Conservation (phyloP, 441 rosid genomes). For the Biscutella laevigata region DNA sequence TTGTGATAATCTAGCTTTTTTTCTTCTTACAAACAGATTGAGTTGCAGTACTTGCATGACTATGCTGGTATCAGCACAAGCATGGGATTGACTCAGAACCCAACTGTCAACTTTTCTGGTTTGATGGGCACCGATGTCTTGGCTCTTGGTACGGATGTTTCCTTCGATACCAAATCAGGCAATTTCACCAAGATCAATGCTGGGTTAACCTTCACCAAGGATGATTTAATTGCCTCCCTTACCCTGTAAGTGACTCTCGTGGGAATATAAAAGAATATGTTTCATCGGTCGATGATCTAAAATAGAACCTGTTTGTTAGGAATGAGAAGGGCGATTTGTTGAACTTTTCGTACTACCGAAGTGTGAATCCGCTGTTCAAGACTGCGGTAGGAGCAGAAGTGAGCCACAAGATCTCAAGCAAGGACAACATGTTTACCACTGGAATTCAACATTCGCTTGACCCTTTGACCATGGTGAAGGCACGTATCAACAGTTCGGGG, state of each 20-base stretch:
- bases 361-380: conserved; percentile 42
- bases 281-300: too few species aligned
- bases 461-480: conserved; percentile 70
- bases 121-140: conserved; percentile 52
- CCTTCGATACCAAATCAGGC: conserved; percentile 75
- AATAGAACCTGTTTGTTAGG: too few species aligned
- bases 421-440: conserved; percentile 54
- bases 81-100: conserved; percentile 77
- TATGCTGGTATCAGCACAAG: conserved; percentile 69
- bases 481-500: conserved; percentile 56
- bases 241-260: conserved; percentile 50
- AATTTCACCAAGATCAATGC: conserved; percentile 69
- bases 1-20: background rate
- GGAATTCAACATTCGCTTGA: conserved; percentile 74
- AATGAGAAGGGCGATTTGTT: conserved; percentile 68
- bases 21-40: conserved; percentile 39
- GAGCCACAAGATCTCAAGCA: conserved; percentile 61
- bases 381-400: conserved; percentile 81
- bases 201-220: conserved; percentile 57
- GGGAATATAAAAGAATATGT: too few species aligned
- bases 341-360: conserved; percentile 67
- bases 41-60: conserved; percentile 86
- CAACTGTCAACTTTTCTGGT: conserved; percentile 68
- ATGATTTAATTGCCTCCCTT: conserved; percentile 62
- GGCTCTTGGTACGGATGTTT: conserved; percentile 64